Base-by-base conservation (phyloP, 2,329 filamentous ascomycete species). In the Aspergillus alliaceus region DNA sequence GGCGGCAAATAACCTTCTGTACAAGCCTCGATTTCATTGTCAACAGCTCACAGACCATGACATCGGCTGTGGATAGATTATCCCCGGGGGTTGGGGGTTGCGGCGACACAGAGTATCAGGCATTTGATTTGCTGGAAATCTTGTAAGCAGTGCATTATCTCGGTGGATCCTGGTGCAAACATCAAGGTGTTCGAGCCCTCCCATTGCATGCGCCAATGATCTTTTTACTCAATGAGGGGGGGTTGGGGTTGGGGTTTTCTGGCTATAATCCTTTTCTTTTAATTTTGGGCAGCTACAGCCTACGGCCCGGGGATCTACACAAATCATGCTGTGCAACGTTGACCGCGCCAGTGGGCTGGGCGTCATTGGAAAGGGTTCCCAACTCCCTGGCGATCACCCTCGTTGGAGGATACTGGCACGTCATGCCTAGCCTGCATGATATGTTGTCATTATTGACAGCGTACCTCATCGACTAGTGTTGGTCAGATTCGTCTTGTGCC, bases 241-340 rank as follows among this genome's bases (percentile, higher is more conserved):
- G n/a, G n/a, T n/a, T n/a, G n/a, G n/a, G n/a, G n/a, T n/a, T n/a
- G n/a, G n/a, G n/a, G n/a, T 56, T 59, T 60, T 14, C 12, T 57
- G 5, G 5, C 27, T 9, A 5, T 9, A 9, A 5, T 29, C 27
- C 27, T 24, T 12, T 40, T 22, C 18, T 22, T 40, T 12, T 25
- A 9, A 18, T 53, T 60, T 66, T 65, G 65, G 64, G 64, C 64
- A 66, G 59, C 65, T 59, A 67, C 59, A 48, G 44, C 18, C 44
- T 48, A 48, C 44, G 44, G 44, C 27, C 44, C 27, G 44, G 48
- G 47, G 59, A 56, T 57, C 59, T 61, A 61, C 59, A 59, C 61
- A 62, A 61, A 63, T 59, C 61, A 60, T 57, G 61, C 54, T 22
- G 64, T 65, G 64, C 60, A 60, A 65, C 59, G 55, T 64, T 58